Percentiles rank a stretch among this genome's conserved stretches.
Evolutionary conservation across 495 filamentous ascomycete genomes (phyloP).

Genomic region (Neurospora africana): DNA sequence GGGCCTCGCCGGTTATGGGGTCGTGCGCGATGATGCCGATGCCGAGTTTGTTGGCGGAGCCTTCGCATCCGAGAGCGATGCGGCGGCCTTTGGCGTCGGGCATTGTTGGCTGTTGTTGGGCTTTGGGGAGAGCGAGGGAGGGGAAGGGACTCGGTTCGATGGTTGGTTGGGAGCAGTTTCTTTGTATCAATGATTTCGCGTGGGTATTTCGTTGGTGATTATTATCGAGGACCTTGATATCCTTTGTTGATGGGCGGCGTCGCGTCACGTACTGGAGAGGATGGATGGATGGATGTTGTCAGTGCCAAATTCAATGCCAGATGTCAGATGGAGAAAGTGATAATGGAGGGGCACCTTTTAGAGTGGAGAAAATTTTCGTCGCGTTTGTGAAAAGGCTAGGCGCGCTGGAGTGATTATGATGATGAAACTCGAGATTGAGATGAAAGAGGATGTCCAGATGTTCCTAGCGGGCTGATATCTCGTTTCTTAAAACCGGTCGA

Average conservation of each 20-base stretch:
- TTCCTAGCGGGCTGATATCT: not conserved
- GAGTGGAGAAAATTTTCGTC: not conserved
- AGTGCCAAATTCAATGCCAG: not conserved
- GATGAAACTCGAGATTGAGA: not conserved
- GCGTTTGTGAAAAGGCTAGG: not conserved
- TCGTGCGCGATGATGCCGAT: slow-evolving; percentile 86
- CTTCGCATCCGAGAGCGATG: slow-evolving; percentile 88
- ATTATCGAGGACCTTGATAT: not conserved
- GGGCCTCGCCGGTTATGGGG: slow-evolving; percentile 43
- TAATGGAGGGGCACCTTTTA: slow-evolving; percentile 1
- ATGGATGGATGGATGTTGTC: not conserved
- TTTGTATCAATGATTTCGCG: not conserved
- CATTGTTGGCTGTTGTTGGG: not conserved
- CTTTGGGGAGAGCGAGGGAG: not conserved
- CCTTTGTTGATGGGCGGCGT: not conserved
- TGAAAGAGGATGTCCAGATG: not conserved
- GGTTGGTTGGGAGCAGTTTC: not conserved
- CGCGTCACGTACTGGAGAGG: not conserved
- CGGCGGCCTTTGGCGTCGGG: slow-evolving; percentile 17
- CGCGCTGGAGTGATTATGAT: not conserved
- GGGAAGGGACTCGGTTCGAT: not conserved
- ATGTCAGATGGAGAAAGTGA: not conserved
- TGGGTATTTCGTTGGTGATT: not conserved
- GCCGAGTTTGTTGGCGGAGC: slow-evolving; percentile 95
- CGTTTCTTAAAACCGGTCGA: not conserved